Percentiles rank a stretch among this genome's conserved stretches.
phyloP scores from a whole-genome alignment of 2,329 filamentous ascomycete genomes.

The Ceratocystis colombiana region DNA sequence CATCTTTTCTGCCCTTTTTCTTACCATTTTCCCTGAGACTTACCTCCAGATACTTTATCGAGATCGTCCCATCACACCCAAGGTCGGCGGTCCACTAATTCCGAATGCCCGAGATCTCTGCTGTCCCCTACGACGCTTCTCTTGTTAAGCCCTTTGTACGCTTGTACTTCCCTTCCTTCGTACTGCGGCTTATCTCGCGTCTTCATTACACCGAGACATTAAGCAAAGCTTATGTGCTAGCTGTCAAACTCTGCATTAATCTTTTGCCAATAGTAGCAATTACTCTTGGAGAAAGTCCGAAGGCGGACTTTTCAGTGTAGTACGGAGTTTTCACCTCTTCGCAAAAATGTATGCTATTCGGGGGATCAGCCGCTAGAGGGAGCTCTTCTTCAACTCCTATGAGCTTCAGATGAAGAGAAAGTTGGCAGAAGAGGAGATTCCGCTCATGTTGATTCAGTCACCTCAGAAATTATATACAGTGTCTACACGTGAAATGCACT shows the following conservation, averaged over 20 bases:
- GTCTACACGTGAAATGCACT: background rate
- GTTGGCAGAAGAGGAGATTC: no score
- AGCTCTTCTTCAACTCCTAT: no score
- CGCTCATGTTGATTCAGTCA: background rate
- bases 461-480: background rate
- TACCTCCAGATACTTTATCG: no score
- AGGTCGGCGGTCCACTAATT: background rate
- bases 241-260: background rate
- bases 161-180: background rate
- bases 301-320: background rate
- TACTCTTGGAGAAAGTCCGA: background rate
- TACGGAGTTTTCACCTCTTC: background rate
- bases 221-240: background rate
- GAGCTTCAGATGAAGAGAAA: no score
- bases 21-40: background rate
- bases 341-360: background rate
- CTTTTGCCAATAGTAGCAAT: background rate
- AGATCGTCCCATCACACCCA: no score
- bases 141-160: no score
- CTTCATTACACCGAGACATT: background rate
- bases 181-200: background rate
- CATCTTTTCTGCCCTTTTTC: background rate
- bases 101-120: background rate
- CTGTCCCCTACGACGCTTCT: background rate
- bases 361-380: no score